phyloP scores from a whole-genome alignment of 495 filamentous ascomycete genomes.

The Neurospora sp. region DNA sequence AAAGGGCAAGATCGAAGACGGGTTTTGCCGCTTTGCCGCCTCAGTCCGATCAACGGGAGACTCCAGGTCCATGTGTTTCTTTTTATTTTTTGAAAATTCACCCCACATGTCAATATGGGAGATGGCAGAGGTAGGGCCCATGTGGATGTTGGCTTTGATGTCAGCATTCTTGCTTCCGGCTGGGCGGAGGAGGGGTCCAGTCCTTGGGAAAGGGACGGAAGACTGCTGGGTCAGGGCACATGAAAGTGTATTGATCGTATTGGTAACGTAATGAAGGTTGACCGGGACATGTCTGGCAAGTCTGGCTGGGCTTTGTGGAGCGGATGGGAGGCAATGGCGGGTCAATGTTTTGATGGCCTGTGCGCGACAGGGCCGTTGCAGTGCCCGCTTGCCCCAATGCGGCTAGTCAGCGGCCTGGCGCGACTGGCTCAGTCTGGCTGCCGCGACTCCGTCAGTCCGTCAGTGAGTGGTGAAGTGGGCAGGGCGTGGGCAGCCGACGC shows the following conservation, averaged over 20 bases:
- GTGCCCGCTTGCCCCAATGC: constrained; percentile 7
- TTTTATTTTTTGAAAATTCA: background rate
- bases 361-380: constrained; percentile 10
- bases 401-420: constrained; percentile 24
- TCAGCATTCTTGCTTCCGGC: background rate
- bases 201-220: background rate
- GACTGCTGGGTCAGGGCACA: background rate
- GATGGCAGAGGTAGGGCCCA: background rate
- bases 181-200: background rate
- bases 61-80: background rate
- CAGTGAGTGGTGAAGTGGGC: background rate
- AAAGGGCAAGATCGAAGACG: background rate
- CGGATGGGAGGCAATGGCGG: background rate
- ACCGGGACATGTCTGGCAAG: background rate
- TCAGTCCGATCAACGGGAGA: background rate
- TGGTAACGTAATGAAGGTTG: background rate
- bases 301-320: background rate
- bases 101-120: background rate
- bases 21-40: background rate
- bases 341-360: constrained; percentile 13
- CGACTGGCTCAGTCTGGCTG: constrained; percentile 8
- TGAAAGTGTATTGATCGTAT: background rate
- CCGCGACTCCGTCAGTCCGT: background rate
- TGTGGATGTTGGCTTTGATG: background rate
- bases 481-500: constrained; percentile 2